These are phyloP conservation scores for Sclerotinia trifoliorum DNA, from an alignment of 2,329 filamentous ascomycete genomes.

Conservation along the genomic window DNA sequence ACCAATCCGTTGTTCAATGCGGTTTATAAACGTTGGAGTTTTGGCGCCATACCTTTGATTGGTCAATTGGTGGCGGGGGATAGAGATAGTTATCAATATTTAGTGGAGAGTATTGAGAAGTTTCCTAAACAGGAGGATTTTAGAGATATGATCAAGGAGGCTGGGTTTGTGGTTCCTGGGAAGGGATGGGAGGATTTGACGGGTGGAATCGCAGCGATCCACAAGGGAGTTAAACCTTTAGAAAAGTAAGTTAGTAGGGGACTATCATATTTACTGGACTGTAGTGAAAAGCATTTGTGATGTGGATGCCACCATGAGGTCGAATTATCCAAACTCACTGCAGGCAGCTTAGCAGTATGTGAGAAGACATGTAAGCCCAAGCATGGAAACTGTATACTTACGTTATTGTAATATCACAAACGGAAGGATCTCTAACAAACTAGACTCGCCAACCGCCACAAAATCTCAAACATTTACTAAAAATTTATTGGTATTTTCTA, in stretches of 20 bases:
- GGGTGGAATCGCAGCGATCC: slow-evolving; percentile 89
- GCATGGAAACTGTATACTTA: slow-evolving; percentile 1
- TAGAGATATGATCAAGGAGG: slow-evolving; percentile 75
- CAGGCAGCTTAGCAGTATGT: neutral
- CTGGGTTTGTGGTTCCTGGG: slow-evolving; percentile 82
- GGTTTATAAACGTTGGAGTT: slow-evolving; percentile 94
- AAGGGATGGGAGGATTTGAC: slow-evolving; percentile 87
- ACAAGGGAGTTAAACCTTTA: slow-evolving; percentile 86
- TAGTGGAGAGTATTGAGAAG: slow-evolving; percentile 94
- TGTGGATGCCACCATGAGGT: slow-evolving; percentile 17
- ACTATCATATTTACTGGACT: neutral
- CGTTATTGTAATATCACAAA: slow-evolving; percentile 8
- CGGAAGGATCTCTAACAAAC: neutral
- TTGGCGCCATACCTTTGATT: slow-evolving; percentile 89
- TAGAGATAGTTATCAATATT: slow-evolving; percentile 94
- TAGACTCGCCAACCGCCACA: slow-evolving; percentile 1
- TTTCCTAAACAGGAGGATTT: slow-evolving; percentile 89
- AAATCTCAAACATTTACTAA: neutral
- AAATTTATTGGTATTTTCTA: slow-evolving; percentile 21
- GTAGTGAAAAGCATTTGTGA: slow-evolving; percentile 17
- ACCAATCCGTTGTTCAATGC: slow-evolving; percentile 75
- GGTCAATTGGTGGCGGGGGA: slow-evolving; percentile 94
- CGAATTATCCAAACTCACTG: neutral
- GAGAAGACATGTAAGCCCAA: neutral
- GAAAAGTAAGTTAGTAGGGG: slow-evolving; percentile 20